Evolutionary conservation across 2,329 filamentous ascomycete genomes (phyloP), one percentile per base, ranked within the genome.

Genomic region (Neurospora crassa): DNA sequence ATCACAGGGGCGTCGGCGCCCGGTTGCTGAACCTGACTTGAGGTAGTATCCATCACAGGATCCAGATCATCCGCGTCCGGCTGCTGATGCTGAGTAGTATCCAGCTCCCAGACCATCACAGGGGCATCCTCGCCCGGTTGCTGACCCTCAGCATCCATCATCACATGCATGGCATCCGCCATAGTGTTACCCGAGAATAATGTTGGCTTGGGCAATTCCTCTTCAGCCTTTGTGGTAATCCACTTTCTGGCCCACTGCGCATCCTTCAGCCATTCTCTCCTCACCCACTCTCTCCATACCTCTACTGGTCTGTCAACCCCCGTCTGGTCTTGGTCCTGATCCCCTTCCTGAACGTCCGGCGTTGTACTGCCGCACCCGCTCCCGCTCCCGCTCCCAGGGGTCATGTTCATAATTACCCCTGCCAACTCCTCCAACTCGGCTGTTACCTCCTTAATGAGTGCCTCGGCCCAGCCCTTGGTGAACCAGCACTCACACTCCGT

Each of bases 401-500:
- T 20, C 24, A 12, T 24, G 45, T 20, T 53, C 20, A n/a, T n/a
- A 53, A 12, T 20, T 20, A 59, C 14, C 47, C 6, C 24, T 18
- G 53, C 24, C 53, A 63, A 18, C 24, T 63, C 53, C 53, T 63
- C 53, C 53, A 63, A 37, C 24, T 63, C 53, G 29, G 24, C 29
- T 37, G 37, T 8, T n/a, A 77, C 73, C 43, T 77, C 75, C 37
- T 67, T 68, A 11, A 76, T 69, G 3, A 76, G 70, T 18, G 72
- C 70, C 10, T 45, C 8, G 0, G 73, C 67, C 76, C 76, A 77
- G 0, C 75, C 76, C 29, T 68, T 69, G 47, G 75, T 73, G 68
- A 74, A 77, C 76, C 76, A 77, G 40, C 71, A 74, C 16, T 70
- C 69, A 24, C 63, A 29, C 67, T 75, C 73, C 1, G 74, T 71